A percentile compares a stretch with the other conserved stretches of the same genome.
Conservation (phyloP, 495 filamentous ascomycete species). For the Daldinia grandis region DNA sequence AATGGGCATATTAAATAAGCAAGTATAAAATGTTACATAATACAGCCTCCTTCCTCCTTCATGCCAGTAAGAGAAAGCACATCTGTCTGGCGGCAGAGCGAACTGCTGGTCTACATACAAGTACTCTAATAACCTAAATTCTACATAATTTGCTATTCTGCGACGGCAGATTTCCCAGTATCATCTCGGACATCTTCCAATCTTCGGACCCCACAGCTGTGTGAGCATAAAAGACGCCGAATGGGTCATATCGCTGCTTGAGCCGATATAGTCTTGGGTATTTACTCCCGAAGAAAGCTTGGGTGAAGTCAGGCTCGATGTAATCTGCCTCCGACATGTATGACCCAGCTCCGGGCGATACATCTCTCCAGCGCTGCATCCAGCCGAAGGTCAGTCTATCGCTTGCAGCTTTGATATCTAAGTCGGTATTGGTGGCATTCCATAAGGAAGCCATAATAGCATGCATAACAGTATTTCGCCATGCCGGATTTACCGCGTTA, state of each 20-base stretch:
- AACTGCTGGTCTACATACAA: neutral
- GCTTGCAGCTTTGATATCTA: slow-evolving; percentile 50
- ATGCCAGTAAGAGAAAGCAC: neutral
- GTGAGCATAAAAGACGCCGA: slow-evolving; percentile 60
- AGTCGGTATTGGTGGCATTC: slow-evolving; percentile 45
- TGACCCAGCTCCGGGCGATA: slow-evolving; percentile 52
- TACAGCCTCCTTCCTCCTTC: neutral
- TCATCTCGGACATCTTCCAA: slow-evolving; percentile 50
- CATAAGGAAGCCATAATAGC: slow-evolving; percentile 56
- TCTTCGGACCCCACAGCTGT: slow-evolving; percentile 60
- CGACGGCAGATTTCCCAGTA: slow-evolving; percentile 39
- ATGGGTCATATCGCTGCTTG: slow-evolving; percentile 61
- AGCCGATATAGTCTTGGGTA: slow-evolving; percentile 53
- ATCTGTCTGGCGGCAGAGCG: neutral
- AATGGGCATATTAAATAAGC: neutral
- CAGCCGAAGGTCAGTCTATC: slow-evolving; percentile 60
- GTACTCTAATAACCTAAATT: slow-evolving; percentile 19
- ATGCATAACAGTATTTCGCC: slow-evolving; percentile 52
- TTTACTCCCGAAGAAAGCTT: slow-evolving; percentile 63
- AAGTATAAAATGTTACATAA: neutral
- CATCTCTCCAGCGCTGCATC: slow-evolving; percentile 51
- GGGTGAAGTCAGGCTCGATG: slow-evolving; percentile 65
- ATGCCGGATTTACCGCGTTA: slow-evolving; percentile 50
- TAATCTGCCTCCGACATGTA: slow-evolving; percentile 60
- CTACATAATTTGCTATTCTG: slow-evolving; percentile 41